Evolutionary conservation across 345 rosid genomes (phyloP), one percentile per base, ranked within the genome.

Genomic region (Salix caprea): DNA sequence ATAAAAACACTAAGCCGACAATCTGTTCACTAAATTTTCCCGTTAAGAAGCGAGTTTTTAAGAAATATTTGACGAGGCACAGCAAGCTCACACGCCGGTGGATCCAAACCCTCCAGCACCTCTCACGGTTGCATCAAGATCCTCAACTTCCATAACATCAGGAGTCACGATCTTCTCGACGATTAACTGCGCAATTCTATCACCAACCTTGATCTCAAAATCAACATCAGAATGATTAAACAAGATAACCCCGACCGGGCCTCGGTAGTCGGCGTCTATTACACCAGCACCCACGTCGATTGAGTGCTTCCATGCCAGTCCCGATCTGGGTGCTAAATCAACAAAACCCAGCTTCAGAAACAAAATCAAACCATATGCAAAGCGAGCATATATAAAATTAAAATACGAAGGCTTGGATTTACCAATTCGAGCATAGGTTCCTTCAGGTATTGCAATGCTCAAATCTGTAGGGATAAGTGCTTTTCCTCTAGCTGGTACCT

Each of bases 51-150:
- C 12, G 1, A 44, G 13, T 5, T 2, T 0, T 6, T 1, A 2
- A 23, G 9, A 36, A 5, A 21, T 9, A 14, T 1, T 11, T 0
- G 0, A 16, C 12, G 8, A 44, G 13, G 6, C 28, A 42, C 19
- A 6, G 6, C 11, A 18, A 21, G 7, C 60, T 87, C 77, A 91
- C 32, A 90, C 86, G 1, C 97, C 99, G 1, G 96, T 93, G 4
- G 99, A 91, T 0, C 98, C 99, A 34, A 95, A 95, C 39, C 97
- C 96, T 1, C 92, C 97, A 37, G 82, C 90, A 19, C 96, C 98
- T 76, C 98, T 89, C 70, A 74, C 65, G 48, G 97, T 95, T 3
- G 80, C 73, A 23, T 90, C 93, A 86, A 93, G 74, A 79, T 91
- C 92, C 26, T 88, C 91, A 46, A 91, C 97, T 81, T 88, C 97